Evolutionary conservation across 148 eudicot genomes (phyloP).

Genomic region (Spergularia bocconei): DNA sequence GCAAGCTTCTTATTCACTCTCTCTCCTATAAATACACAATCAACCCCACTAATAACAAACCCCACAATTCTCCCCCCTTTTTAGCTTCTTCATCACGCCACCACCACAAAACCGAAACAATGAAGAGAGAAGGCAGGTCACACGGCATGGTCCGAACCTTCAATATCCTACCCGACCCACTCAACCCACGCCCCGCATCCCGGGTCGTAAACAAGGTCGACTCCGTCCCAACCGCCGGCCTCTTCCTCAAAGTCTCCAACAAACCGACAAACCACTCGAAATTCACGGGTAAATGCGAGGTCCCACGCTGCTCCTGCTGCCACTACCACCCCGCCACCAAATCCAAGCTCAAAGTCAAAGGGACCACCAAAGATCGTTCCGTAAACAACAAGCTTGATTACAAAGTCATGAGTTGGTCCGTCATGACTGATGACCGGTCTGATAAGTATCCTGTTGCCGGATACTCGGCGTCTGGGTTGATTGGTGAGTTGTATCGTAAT

Average conservation of each 20-base stretch:
- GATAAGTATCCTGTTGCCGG: constrained; percentile 32
- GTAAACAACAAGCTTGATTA: constrained; percentile 19
- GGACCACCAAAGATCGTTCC: constrained; percentile 36
- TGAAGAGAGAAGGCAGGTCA: constrained; percentile 75
- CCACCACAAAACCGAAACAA: constrained; percentile 13
- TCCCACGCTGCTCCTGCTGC: constrained; percentile 42
- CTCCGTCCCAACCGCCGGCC: constrained; percentile 48
- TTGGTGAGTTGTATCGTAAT: constrained; percentile 33
- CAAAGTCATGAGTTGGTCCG: constrained; percentile 30
- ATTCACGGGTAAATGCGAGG: constrained; percentile 65
- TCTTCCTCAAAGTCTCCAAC: constrained; percentile 50
- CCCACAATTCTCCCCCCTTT: no score
- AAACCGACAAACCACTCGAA: constrained; percentile 88
- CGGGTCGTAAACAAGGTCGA: constrained; percentile 32
- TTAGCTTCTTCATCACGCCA: neutral
- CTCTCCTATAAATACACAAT: neutral
- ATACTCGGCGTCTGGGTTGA: constrained; percentile 42
- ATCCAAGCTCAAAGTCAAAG: constrained; percentile 62
- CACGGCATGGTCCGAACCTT: constrained; percentile 64
- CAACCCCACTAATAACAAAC: no score
- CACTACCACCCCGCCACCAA: constrained; percentile 44
- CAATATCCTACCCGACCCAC: constrained; percentile 27
- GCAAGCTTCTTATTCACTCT: neutral
- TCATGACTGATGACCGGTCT: constrained; percentile 23
- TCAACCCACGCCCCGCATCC: constrained; percentile 12